Conservation (phyloP, 2,329 filamentous ascomycete species). For the Penicillium sclerotiorum region DNA sequence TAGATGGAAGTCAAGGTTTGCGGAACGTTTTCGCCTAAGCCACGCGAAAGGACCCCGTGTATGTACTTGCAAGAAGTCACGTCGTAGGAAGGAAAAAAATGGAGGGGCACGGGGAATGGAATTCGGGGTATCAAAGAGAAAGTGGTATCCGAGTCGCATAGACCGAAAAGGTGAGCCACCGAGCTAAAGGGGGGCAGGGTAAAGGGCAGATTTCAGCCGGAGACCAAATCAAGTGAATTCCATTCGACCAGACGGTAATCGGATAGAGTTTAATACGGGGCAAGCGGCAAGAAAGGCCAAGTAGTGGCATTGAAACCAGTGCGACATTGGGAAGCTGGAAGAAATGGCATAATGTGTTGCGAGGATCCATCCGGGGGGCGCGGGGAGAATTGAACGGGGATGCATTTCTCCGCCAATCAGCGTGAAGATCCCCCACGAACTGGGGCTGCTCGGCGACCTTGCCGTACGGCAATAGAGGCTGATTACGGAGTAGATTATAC, state of each 20-base stretch:
- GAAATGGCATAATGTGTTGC: constrained; percentile 16
- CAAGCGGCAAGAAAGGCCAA: constrained; percentile 3
- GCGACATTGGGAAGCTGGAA: constrained; percentile 13
- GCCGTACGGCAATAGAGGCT: not conserved
- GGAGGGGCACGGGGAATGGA: not conserved
- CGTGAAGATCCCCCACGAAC: not conserved
- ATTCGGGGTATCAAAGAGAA: constrained; percentile 1
- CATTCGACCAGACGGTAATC: constrained; percentile 4
- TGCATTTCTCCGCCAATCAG: constrained; percentile 40
- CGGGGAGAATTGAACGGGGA: constrained; percentile 24
- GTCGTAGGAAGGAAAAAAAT: not conserved
- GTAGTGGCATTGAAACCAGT: constrained; percentile 28
- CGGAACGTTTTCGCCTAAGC: not conserved
- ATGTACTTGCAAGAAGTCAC: not conserved
- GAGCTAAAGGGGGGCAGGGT: not conserved
- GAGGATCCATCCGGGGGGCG: constrained; percentile 19
- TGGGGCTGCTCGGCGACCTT: not conserved
- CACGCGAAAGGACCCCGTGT: not conserved
- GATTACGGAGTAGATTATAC: no score
- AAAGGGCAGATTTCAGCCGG: not conserved
- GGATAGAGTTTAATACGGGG: constrained; percentile 15
- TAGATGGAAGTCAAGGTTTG: not conserved
- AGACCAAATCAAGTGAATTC: constrained; percentile 1
- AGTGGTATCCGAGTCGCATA: constrained; percentile 7
- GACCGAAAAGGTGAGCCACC: not conserved